Base-by-base conservation (phyloP, 2,329 filamentous ascomycete species). In the Herpotrichia juniperi region DNA sequence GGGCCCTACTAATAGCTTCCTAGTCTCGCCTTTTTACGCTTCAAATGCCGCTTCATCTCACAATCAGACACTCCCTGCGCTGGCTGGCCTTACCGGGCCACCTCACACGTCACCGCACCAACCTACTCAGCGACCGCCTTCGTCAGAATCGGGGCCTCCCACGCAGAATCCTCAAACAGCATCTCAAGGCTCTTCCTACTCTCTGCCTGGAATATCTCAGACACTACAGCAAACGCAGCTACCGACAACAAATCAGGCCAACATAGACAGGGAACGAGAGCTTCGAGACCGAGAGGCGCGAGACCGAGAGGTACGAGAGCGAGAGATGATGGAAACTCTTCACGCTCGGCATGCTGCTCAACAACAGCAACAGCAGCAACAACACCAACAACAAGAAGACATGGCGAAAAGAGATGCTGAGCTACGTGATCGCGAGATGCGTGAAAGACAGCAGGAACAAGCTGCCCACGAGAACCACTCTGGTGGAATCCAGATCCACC, bases 401-500 rank as follows among this genome's bases (percentile, higher is more conserved):
- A 76, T 81, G 59, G 77, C 75, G 10, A 73, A 73, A 54, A 64
- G 71, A 26, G 71, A 73, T 48, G 69, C 66, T 14, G 74, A 76
- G 50, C 81, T 84, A 55, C 76, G 82, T 51, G 82, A 86, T 58
- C 79, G 82, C 42, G 83, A 86, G 53, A 71, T 86, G 56, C 81
- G 86, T 63, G 87, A 90, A 59, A 82, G 87, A 69, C 80, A 83
- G 52, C 77, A 84, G 59, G 86, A 90, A 59, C 88, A 87, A 62
- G 83, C 84, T 45, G 84, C 89, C 22, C 91, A 94, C 68, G 93
- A 97, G 73, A 94, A 89, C 75, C 93, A 90, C 68, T 87, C 90
- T 32, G 91, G 89, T 51, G 91, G 93, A 2, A 90, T 96, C 48
- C 91, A 93, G 48, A 88, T 97, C 64, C 93, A 97, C 75, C 93